Conservation (phyloP, 768 basidiomycete species). For the Lactarius trivialis region DNA sequence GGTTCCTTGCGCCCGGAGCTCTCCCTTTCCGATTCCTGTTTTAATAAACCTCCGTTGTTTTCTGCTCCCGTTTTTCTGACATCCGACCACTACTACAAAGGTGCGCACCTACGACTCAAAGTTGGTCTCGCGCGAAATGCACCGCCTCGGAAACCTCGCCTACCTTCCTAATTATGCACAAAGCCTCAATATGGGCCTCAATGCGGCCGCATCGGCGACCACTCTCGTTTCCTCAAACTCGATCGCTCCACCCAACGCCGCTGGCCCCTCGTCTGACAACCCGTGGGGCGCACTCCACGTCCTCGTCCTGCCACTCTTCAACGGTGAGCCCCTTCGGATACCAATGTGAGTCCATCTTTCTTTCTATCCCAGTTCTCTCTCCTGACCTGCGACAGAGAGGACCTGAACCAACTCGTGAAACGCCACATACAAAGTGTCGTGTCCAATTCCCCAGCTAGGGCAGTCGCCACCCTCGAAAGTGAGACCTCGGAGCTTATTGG, state of each 20-base stretch:
- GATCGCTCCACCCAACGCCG: conserved; percentile 18
- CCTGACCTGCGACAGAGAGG: conserved; percentile 51
- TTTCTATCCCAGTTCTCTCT: background rate
- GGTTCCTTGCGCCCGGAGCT: background rate
- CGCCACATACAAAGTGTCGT: conserved; percentile 71
- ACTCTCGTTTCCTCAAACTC: conserved; percentile 30
- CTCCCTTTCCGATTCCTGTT: background rate
- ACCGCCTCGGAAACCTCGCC: conserved; percentile 62
- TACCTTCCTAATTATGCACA: conserved; percentile 49
- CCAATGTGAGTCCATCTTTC: conserved; percentile 57
- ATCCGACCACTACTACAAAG: too few relatives aligned
- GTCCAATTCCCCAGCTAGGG: conserved; percentile 65
- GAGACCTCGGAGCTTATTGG: conserved; percentile 81
- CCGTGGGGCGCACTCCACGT: conserved; percentile 84
- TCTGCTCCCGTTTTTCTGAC: too few relatives aligned
- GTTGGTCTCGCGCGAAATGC: conserved; percentile 79
- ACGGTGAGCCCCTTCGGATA: conserved; percentile 77
- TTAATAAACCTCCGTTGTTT: background rate
- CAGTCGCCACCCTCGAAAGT: conserved; percentile 63
- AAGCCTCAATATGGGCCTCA: conserved; percentile 41
- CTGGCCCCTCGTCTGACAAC: conserved; percentile 44
- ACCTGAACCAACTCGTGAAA: conserved; percentile 76
- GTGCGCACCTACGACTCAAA: conserved; percentile 75
- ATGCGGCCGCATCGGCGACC: conserved; percentile 43
- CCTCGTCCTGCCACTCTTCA: conserved; percentile 86